Base-by-base conservation (phyloP, 495 filamentous ascomycete species). In the Aspergillus carlsbadensis region DNA sequence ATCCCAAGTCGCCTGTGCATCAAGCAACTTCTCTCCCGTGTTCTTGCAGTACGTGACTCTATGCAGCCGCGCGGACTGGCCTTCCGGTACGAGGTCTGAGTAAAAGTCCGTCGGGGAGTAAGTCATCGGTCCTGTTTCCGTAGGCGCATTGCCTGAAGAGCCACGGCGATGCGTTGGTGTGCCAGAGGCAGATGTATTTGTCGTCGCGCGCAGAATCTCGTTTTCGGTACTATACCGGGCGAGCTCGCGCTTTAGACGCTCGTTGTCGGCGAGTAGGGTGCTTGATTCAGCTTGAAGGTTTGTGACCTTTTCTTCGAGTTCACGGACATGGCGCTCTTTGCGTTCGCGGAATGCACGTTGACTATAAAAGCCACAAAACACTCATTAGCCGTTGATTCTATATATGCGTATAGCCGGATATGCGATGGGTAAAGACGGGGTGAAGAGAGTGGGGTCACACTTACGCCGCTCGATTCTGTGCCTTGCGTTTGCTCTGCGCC, bases 281-380 rank as follows among this genome's bases (percentile, higher is more conserved):
- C 67, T 70, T 10, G 79, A 81, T 55, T 73, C 71, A 58, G 81
- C 76, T 69, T 91, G 87, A 20, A 95, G 80, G 49, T 78, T 81
- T 52, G 82, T 85, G 35, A 97, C 86, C 65, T 95, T 94, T 47
- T 84, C 80, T 73, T 98, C 93, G 29, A 98, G 87, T 52, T 96
- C 91, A 68, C 89, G 89, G 45, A 97, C 91, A 63, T 95, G 92
- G 40, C 87, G 84, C 68, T 97, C 94, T 73, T 97, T 98, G 59
- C 94, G 88, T 69, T 98, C 94, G 54, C 94, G 91, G 70, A 97
- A 98, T 43, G 94, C 94, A 65, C 94, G 87, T 77, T 98, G 94
- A 31, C 93, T 97, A 57, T 52, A 52, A 14, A 8, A 33, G 0
- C 4, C 24, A 47, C 7, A 8, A 18, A 37, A 33, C 7, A n/a